phyloP scores from a whole-genome alignment of 1,284 basidiomycete genomes.

The Trichosporon sp. region DNA sequence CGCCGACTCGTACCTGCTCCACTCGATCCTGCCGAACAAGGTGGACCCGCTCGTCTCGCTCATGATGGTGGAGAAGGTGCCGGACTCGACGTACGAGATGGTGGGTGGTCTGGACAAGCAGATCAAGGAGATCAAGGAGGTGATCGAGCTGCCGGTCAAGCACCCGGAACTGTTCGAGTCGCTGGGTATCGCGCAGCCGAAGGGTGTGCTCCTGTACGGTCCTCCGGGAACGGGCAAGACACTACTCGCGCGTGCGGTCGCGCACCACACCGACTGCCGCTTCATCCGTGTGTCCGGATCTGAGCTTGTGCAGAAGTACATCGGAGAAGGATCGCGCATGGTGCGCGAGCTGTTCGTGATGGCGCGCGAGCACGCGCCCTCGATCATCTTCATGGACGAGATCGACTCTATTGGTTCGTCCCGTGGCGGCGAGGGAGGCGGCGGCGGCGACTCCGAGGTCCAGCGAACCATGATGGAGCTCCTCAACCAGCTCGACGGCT shows the following conservation, averaged over 20 bases:
- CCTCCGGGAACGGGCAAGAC: conserved; percentile 98
- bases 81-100: conserved; percentile 99
- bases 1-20: conserved; percentile 90
- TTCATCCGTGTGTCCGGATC: conserved; percentile 95
- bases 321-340: conserved; percentile 94
- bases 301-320: conserved; percentile 97
- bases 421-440: conserved; percentile 79
- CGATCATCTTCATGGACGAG: conserved; percentile 99
- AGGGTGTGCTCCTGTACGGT: conserved; percentile 92
- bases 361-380: conserved; percentile 97
- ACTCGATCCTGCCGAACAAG: conserved; percentile 92
- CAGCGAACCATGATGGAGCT: conserved; percentile 97
- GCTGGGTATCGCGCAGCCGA: conserved; percentile 94
- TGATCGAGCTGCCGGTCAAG: conserved; percentile 96
- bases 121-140: conserved; percentile 99
- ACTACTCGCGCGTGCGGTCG: conserved; percentile 84
- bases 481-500: conserved; percentile 94
- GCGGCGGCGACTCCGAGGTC: conserved; percentile 89
- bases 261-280: conserved; percentile 96
- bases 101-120: conserved; percentile 96
- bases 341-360: conserved; percentile 97
- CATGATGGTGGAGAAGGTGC: conserved; percentile 99
- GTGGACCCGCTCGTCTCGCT: conserved; percentile 90
- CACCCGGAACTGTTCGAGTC: conserved; percentile 96
- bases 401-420: conserved; percentile 97